Percentiles rank a stretch among this genome's conserved stretches.
Evolutionary conservation across 306 rosid genomes (phyloP).

Genomic region (Fagus crenata): DNA sequence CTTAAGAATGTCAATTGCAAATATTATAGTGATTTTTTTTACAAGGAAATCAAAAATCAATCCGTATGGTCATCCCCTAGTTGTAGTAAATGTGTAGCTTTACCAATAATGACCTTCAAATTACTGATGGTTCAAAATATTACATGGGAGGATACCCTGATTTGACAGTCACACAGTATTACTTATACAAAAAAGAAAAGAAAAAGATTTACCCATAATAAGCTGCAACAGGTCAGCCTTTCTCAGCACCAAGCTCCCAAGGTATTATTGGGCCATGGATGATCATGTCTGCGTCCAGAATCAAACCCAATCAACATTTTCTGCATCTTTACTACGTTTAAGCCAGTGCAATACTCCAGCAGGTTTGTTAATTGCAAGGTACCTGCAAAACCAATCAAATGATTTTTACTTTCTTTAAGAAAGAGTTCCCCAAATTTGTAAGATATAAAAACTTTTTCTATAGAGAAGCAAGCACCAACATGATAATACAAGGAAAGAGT

Average conservation of each 20-base stretch:
- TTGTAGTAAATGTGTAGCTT: neutral
- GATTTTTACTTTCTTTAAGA: slow-evolving; percentile 9
- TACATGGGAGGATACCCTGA: slow-evolving; percentile 14
- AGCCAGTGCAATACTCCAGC: slow-evolving; percentile 99
- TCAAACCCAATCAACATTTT: slow-evolving; percentile 94
- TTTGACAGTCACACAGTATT: slow-evolving; percentile 2
- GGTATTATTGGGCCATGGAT: slow-evolving; percentile 92
- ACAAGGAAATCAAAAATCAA: neutral
- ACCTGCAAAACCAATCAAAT: slow-evolving; percentile 59
- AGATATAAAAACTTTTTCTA: slow-evolving; percentile 1
- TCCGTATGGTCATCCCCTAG: slow-evolving; percentile 12
- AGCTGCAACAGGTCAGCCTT: slow-evolving; percentile 92
- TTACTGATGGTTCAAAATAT: slow-evolving; percentile 10
- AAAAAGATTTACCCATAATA: slow-evolving; percentile 64
- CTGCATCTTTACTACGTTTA: slow-evolving; percentile 81
- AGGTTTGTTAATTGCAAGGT: slow-evolving; percentile 98
- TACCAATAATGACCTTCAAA: slow-evolving; percentile 6
- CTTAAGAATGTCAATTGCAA: slow-evolving; percentile 6
- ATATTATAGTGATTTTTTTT: slow-evolving; percentile 1
- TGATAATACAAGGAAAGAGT: slow-evolving; percentile 3
- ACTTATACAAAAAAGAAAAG: slow-evolving; percentile 16
- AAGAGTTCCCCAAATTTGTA: slow-evolving; percentile 7
- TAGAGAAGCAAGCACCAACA: slow-evolving; percentile 10
- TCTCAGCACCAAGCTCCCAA: slow-evolving; percentile 99
- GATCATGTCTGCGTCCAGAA: slow-evolving; percentile 96